A percentile compares a stretch with the other conserved stretches of the same genome.
phyloP scores from a whole-genome alignment of 306 rosid genomes.

The Lathyrus tuberosus region DNA sequence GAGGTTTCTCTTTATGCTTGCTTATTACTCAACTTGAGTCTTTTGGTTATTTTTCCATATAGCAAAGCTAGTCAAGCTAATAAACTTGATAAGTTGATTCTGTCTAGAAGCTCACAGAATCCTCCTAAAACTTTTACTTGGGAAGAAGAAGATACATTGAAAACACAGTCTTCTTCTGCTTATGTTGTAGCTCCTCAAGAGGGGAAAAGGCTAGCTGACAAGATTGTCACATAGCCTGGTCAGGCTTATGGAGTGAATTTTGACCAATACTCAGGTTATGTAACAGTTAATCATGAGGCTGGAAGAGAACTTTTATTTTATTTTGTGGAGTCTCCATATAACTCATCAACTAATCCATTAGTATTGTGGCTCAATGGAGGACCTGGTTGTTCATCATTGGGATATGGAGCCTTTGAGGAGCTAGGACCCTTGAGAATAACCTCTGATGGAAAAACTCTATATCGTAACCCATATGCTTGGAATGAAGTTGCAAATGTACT shows the following conservation, averaged over 20 bases:
- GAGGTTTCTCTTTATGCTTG: too few species aligned
- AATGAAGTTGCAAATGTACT: conserved; percentile 50
- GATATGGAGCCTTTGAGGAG: conserved; percentile 58
- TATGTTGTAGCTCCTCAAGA: conserved; percentile 30
- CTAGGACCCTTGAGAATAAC: conserved; percentile 70
- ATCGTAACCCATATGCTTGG: conserved; percentile 51
- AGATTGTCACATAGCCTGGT: too few species aligned
- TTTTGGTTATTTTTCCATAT: too few species aligned
- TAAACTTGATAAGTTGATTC: too few species aligned
- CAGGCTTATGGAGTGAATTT: too few species aligned
- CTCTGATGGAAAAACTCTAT: conserved; percentile 52
- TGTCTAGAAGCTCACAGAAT: conserved; percentile 39
- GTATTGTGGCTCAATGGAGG: conserved; percentile 75
- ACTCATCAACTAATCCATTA: conserved; percentile 48
- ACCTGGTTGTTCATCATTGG: conserved; percentile 52
- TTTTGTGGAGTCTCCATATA: too few species aligned
- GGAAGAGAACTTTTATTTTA: too few species aligned
- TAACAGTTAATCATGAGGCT: too few species aligned
- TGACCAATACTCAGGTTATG: too few species aligned
- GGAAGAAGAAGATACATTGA: conserved; percentile 27
- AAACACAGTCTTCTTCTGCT: conserved; percentile 20
- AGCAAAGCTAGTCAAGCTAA: too few species aligned
- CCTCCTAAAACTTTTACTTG: conserved; percentile 11
- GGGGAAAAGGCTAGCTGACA: conserved; percentile 49
- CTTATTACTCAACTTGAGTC: too few species aligned